Evolutionary conservation across 352 stramenopile species (phyloP), one percentile per base, ranked within the genome.

Genomic region (Pythium brachiatum): DNA sequence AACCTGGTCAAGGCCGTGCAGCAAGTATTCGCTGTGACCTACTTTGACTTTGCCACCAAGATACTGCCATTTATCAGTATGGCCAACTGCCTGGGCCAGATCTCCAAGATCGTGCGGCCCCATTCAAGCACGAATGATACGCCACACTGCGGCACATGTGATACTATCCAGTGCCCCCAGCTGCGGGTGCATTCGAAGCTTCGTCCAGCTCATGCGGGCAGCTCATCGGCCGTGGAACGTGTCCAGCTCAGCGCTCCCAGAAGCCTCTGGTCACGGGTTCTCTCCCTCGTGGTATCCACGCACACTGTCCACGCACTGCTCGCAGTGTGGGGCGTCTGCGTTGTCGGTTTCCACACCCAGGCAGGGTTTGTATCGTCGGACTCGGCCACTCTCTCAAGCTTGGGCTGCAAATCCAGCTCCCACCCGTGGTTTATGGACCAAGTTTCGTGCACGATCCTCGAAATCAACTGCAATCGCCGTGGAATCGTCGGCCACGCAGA

Each of bases 381-480:
- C 0, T 21, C 23, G 2, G 11, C 25, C 4, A 38, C 41, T 0
- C 3, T 16, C 16, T 15, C 18, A 12, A 48, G 3, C 4, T 23
- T 36, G 1, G 58, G 66, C 12, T 73, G 66, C 57, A 73, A 73
- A 57, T 55, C 66, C 9, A 50, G 34, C 26, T 60, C 62, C 5
- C 52, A 57, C 12, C 66, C 66, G 32, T 73, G 66, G 66, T 57
- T 73, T 16, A 47, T 60, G 0, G 2, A 51, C 43, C 32, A 73
- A 12, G 64, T 61, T 20, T 65, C 66, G 5, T 73, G 66, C 38
- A 66, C 61, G 13, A 46, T 73, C 1, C 46, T 72, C 2, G 65
- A 69, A 39, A 68, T 72, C 60, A 72, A 72, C 55, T 72, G 65
- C 52, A 39, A 69, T 29, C 60, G 59, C 21, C 59, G 50, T 7